A percentile compares a stretch with the other conserved stretches of the same genome.
phyloP scores from a whole-genome alignment of 2,329 filamentous ascomycete species.

The Aureobasidium mangrovei region DNA sequence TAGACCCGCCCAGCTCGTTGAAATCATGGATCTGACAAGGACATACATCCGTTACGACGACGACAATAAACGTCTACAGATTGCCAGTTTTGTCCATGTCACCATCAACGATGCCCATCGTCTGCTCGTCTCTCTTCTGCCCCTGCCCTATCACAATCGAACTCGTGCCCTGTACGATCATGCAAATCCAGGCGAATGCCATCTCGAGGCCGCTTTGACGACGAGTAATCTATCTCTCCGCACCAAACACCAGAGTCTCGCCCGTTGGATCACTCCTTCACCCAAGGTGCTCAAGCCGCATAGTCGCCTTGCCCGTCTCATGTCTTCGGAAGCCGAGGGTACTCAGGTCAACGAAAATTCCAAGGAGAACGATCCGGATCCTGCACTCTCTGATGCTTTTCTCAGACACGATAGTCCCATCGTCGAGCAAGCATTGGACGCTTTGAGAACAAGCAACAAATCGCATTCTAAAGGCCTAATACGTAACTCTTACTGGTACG shows the following conservation, averaged over 20 bases:
- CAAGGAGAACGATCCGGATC: too few relatives aligned
- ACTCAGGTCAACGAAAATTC: too few relatives aligned
- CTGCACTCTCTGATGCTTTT: too few relatives aligned
- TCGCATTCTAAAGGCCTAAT: neutral
- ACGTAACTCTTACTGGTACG: neutral
- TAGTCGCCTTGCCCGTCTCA: neutral
- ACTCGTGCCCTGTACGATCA: neutral
- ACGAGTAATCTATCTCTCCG: neutral
- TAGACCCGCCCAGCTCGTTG: neutral
- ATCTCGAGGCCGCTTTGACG: neutral
- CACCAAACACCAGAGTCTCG: neutral
- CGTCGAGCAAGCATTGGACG: neutral
- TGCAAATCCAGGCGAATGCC: neutral
- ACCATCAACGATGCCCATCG: slow-evolving; percentile 14
- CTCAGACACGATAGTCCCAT: neutral
- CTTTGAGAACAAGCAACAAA: neutral
- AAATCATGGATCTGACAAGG: slow-evolving; percentile 11
- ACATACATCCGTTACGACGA: neutral
- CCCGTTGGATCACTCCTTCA: neutral
- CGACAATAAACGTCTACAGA: slow-evolving; percentile 1
- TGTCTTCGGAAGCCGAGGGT: neutral
- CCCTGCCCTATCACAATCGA: neutral
- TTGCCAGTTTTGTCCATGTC: slow-evolving; percentile 11
- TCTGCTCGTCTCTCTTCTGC: slow-evolving; percentile 8
- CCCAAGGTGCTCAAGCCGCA: neutral